phyloP scores from a whole-genome alignment of 1,139 yeast species.

The Taiozyma sp. region DNA sequence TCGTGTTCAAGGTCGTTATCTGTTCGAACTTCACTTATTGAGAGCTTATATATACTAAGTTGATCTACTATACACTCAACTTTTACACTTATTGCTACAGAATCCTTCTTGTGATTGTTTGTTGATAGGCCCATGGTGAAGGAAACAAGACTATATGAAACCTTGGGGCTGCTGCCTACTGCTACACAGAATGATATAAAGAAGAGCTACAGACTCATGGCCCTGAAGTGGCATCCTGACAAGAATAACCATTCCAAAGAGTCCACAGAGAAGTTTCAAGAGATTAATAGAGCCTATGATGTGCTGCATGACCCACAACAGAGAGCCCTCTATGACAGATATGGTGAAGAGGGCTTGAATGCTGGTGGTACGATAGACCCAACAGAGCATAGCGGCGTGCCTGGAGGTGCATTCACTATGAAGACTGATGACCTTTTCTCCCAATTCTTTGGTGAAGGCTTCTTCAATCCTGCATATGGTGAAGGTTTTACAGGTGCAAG shows the following conservation, averaged over 20 bases:
- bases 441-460: conserved; percentile 28
- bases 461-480: conserved; percentile 1
- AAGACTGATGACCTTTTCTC: conserved; percentile 32
- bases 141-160: conserved; percentile 47
- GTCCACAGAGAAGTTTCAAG: conserved; percentile 56
- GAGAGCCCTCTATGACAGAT: conserved; percentile 50
- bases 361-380: conserved; percentile 22
- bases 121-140: conserved; percentile 37
- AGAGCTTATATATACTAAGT: neutral
- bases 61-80: neutral
- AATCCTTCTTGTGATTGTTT: neutral
- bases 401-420: conserved; percentile 13
- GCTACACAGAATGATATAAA: conserved; percentile 44
- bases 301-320: conserved; percentile 46
- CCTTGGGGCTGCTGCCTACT: conserved; percentile 41
- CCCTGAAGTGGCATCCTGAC: conserved; percentile 71
- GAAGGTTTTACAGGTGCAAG: neutral
- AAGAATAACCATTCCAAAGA: conserved; percentile 43
- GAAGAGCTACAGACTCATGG: conserved; percentile 52
- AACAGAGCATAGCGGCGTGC: conserved; percentile 1
- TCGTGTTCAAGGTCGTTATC: neutral
- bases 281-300: conserved; percentile 56
- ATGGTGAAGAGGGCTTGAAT: conserved; percentile 52
- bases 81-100: neutral
- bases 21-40: neutral